Evolutionary conservation across 495 filamentous ascomycete genomes (phyloP), one percentile per base, ranked within the genome.

Genomic region (Schizothecium vesticola): DNA sequence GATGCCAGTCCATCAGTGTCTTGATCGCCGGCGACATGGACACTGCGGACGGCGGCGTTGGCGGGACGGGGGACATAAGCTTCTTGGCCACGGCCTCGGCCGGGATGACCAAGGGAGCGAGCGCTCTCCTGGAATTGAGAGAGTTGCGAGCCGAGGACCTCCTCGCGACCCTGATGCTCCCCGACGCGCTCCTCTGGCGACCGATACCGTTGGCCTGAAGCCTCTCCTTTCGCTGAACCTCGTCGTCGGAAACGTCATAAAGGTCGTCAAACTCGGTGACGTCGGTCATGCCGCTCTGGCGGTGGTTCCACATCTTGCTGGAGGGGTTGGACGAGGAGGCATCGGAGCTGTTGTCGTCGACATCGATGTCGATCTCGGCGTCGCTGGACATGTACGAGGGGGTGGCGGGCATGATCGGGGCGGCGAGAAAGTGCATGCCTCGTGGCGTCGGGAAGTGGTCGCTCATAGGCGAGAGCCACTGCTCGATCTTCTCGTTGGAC

Each of bases 161-260:
- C 71, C 73, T 75, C 9, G 28, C 51, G 61, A 63, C 72, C 68
- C 65, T 75, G 28, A 67, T 36, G 62, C 72, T 76, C 70, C 74
- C 70, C 33, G 66, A 60, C 16, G 77, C 73, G 64, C 76, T 80
- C 56, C 73, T 69, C 58, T 77, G 74, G 24, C 79, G 77, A 60
- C 70, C 36, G 57, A 79, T 77, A 11, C 77, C 77, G 66, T 76
- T 80, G 13, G 79, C 71, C 65, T 73, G 71, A 43, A 75, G 71
- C 58, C 67, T 74, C 36, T 70, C 67, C 70, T 78, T 77, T 56
- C 74, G 74, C 43, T 67, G 69, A 28, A 67, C 67, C 63, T 82
- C 81, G 7, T 89, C 86, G 58, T 96, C 92, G 64, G 91, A 92
- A 33, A 91, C 84, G 76, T 96, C 92, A 72, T 96, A 96, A 23